Base-by-base conservation (phyloP, 2,329 filamentous ascomycete species). In the Aureobasidium sp. region DNA sequence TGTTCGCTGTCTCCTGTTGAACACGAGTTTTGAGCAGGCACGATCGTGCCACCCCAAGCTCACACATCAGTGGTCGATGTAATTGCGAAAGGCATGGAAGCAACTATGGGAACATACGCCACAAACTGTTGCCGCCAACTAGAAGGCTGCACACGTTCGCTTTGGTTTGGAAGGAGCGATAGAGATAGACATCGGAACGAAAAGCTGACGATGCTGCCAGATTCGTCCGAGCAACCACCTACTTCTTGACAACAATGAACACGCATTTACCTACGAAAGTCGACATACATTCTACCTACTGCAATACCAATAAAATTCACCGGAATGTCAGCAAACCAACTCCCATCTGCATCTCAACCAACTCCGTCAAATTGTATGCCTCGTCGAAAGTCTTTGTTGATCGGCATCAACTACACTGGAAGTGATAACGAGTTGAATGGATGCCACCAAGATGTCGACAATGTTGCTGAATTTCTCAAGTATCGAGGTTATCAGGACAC, bases 341-440 rank as follows among this genome's bases (percentile, higher is more conserved):
- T 45, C 32, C 30, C 37, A 36, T 16, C 39, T 27, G 27, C 34
- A 32, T 21, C 44, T 25, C 53, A 36, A 2, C 13, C 8, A 36
- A 25, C 1, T 25, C 5, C 7, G 15, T 7, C 16, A 25, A 25
- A n/a, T 7, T n/a, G 29, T 34, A 59, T 45, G 48, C 36, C n/a
- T 25, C 63, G 65, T 27, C 70, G 67, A 61, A 82, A 82, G 67
- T 77, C 77, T 15, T 76, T 82, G 15, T 74, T 83, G 49, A 81
- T 82, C 52, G 80, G 80, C 16, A 82, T 82, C 68, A 82, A 82
- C 68, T 81, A 81, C 65, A 70, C 72, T 21, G 75, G 75, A 65
- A 74, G 72, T 47, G 42, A 70, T n/a, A 76, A 80, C 61, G 70
- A 70, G 30, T 72, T 82, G 3, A 71, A 75, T 62, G 79, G 79